phyloP scores from a whole-genome alignment of 257 asterid species.

The Solanum okadae region DNA sequence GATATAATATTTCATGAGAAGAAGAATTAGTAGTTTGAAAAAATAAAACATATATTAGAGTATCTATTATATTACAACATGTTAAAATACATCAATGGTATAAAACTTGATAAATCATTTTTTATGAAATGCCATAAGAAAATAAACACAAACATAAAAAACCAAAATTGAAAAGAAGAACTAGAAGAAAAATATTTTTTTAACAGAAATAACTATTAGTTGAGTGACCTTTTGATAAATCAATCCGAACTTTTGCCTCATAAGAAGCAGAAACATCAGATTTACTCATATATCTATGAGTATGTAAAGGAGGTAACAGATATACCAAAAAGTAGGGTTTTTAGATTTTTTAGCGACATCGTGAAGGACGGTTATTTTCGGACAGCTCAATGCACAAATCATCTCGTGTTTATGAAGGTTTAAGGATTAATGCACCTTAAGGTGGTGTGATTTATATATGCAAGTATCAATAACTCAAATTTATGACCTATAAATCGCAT shows the following conservation, averaged over 20 bases:
- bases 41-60: background rate
- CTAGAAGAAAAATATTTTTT: no score
- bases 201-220: background rate
- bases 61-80: background rate
- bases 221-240: background rate
- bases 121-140: background rate
- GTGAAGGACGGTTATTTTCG: background rate
- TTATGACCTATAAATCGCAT: background rate
- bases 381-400: accelerated
- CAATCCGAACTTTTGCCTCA: background rate
- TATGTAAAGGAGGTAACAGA: background rate
- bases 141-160: background rate
- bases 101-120: background rate
- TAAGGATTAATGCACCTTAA: background rate
- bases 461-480: background rate
- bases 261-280: background rate
- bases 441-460: background rate
- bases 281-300: background rate
- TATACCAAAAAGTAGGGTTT: background rate
- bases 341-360: background rate
- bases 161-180: background rate
- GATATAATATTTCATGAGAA: background rate
- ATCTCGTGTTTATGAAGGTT: background rate
- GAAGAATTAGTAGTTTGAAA: background rate
- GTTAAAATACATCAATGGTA: background rate